Base-by-base conservation (phyloP, 2,329 filamentous ascomycete species). In the Penicillium thymicola region DNA sequence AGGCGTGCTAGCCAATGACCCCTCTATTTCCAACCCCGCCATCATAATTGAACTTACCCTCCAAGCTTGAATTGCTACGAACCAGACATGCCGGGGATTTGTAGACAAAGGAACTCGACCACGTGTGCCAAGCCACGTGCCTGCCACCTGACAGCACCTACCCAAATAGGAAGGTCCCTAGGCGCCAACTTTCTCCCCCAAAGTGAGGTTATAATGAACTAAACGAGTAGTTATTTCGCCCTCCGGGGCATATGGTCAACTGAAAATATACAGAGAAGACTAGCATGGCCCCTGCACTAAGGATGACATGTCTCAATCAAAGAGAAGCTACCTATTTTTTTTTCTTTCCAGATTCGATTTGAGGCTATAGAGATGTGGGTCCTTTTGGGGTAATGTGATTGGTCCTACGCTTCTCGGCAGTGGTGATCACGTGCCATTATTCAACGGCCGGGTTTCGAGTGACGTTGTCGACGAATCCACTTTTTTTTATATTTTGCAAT, bases 291-390 rank as follows among this genome's bases (percentile, higher is more conserved):
- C 83, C 83, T 85, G 83, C 83, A 85, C 89, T 92, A 93, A 93
- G 89, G 89, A 92, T 93, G 89, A 92, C 89, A 92, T 87, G 86
- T 21, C 86, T 88, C 81, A 85, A 86, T 85, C 85, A 88, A 88
- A 89, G 86, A 88, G 86, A 87, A 84, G 82, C 85, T 84, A 81
- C 81, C 80, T 80, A 79, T 85, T 84, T 85, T 87, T 86, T 87
- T 86, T 86, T 5, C 11, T 11, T 44, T 44, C 4, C 4, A 44
- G 25, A 3, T 21, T 27, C 6, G 13, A n/a, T 30, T 14, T 44
- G n/a, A 21, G n/a, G 41, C 4, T n/a, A 8, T 44, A 30, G 23
- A 0, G 6, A 21, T 18, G 42, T 28, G 42, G 42, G 42, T 21
- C 42, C 1, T 8, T 8, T 3, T 1, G n/a, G n/a, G n/a, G n/a